Evolutionary conservation across 768 basidiomycete genomes (phyloP), one percentile per base, ranked within the genome.

Genomic region (Chlorophyllum brunneum): DNA sequence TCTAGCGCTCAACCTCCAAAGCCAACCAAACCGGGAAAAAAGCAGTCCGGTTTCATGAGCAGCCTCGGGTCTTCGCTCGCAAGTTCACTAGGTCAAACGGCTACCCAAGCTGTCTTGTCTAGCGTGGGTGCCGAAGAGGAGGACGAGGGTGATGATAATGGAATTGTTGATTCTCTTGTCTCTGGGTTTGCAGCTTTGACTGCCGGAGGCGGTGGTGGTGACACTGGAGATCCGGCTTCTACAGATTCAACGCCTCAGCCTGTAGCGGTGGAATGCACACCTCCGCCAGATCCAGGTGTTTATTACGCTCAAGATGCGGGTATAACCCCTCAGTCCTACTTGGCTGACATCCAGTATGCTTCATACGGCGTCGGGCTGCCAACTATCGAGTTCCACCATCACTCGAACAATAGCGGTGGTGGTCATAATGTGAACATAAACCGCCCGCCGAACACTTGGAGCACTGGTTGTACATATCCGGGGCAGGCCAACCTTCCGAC

Each of bases 21-120:
- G 20, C 39, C 49, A n/a, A 13, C 37, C 33, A 52, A 49, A 42
- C 50, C 49, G 0, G 51, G 45, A 23, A 42, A 34, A 43, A 47
- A 48, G 4, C 27, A 48, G 5, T 18, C 29, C 3, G 37, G 50
- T 44, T 20, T 38, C 13, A 46, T 54, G 31, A 37, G 31, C 24
- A 36, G 18, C 41, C 5, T 37, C 3, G 34, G 24, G 2, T 18
- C 51, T 26, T 36, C 51, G 15, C 29, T 44, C 7, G 41, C 34
- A 3, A 44, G 6, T 29, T 43, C 33, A 13, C 42, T 52, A 7
- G 51, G 51, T 16, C n/a, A 44, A 23, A 20, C 23, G 27, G 51
- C 51, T 13, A 9, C 41, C 16, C 43, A 34, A 13, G 23, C 51
- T 13, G 15, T 52, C 11, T 20, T 52, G 8, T 52, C 51, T 26